Conservation (phyloP, 2,329 filamentous ascomycete species). For the Hypoxylon sp. region DNA sequence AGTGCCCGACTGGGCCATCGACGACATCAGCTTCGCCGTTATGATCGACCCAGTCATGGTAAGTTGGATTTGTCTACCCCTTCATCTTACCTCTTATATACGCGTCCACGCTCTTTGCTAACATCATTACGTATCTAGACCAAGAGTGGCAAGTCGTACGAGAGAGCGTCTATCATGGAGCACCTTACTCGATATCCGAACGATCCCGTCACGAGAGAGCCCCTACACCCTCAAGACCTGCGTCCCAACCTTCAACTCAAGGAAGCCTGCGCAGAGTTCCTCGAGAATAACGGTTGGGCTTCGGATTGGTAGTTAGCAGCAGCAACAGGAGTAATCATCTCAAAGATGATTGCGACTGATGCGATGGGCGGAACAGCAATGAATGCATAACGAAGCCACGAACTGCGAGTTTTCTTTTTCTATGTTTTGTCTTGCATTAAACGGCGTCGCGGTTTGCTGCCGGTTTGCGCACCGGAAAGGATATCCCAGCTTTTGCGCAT, state of each 20-base stretch:
- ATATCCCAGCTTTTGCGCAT: conserved; percentile 19
- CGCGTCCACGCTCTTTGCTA: not conserved
- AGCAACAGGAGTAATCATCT: not conserved
- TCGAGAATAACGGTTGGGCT: conserved; percentile 89
- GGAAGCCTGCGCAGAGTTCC: conserved; percentile 83
- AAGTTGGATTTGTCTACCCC: conserved; percentile 37
- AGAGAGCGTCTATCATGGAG: conserved; percentile 83
- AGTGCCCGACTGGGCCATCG: conserved; percentile 79
- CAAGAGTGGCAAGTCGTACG: conserved; percentile 89
- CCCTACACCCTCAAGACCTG: conserved; percentile 72
- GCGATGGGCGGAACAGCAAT: not conserved
- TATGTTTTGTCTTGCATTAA: conserved; percentile 28
- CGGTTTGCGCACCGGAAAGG: conserved; percentile 6
- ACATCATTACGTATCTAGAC: conserved; percentile 57
- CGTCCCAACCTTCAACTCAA: conserved; percentile 83
- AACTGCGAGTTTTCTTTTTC: not conserved
- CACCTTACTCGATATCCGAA: conserved; percentile 77
- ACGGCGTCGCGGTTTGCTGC: conserved; percentile 23
- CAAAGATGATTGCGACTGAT: not conserved
- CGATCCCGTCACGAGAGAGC: conserved; percentile 85
- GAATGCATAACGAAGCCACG: not conserved
- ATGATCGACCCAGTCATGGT: conserved; percentile 75
- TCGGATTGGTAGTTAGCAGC: conserved; percentile 74
- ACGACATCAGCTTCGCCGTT: conserved; percentile 77
- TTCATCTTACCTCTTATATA: not conserved